Conservation (phyloP, 164 flowering plant genomes). For the Piper longum region DNA sequence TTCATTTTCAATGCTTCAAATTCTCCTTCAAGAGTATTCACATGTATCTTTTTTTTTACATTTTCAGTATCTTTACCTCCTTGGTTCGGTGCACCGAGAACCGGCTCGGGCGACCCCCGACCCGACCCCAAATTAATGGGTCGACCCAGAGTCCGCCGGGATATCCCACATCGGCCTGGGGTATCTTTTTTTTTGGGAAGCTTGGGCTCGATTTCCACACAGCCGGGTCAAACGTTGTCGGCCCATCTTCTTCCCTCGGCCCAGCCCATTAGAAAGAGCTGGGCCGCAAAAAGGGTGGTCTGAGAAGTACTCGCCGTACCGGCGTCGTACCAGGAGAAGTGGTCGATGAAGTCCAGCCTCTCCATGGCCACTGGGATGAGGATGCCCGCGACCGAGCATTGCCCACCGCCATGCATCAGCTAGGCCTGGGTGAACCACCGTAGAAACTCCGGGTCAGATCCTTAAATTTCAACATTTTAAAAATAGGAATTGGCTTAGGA, state of each 20-base stretch:
- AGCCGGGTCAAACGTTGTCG: constrained; percentile 59
- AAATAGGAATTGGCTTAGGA: neutral
- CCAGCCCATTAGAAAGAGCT: constrained; percentile 74
- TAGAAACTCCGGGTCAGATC: constrained; percentile 67
- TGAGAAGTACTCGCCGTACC: constrained; percentile 60
- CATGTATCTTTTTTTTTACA: no score
- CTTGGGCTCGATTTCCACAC: constrained; percentile 62
- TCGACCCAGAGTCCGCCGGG: constrained; percentile 92
- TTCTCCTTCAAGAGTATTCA: no score
- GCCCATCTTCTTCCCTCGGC: constrained; percentile 92
- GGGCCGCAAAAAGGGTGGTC: constrained; percentile 62
- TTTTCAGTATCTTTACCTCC: constrained; percentile 47
- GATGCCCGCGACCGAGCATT: constrained; percentile 82
- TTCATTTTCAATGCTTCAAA: no score
- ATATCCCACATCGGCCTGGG: constrained; percentile 75
- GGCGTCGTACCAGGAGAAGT: constrained; percentile 71
- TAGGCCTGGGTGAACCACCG: constrained; percentile 91
- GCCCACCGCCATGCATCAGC: constrained; percentile 85
- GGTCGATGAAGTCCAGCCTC: constrained; percentile 46
- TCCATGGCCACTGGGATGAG: constrained; percentile 69
- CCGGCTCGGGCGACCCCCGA: constrained; percentile 78
- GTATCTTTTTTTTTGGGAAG: constrained; percentile 39
- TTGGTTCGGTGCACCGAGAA: constrained; percentile 79
- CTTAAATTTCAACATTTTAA: constrained; percentile 13
- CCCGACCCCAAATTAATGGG: constrained; percentile 76